Base-by-base conservation (phyloP, 768 basidiomycete genomes). In the Filobasidium floriforme region DNA sequence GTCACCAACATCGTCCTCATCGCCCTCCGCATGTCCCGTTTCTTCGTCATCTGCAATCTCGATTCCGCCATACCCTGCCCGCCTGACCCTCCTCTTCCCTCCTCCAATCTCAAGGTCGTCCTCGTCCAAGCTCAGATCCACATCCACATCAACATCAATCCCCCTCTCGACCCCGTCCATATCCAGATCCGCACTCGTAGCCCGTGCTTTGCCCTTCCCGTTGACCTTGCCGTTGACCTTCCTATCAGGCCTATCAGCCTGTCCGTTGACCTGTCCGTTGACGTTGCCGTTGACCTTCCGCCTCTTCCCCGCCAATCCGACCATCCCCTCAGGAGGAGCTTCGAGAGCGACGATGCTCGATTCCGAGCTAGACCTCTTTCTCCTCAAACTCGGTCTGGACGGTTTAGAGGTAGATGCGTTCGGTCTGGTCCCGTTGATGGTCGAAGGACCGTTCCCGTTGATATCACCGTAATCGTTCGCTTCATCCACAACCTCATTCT, bases 201-300 rank as follows among this genome's bases (percentile, higher is more conserved):
- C 44, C 43, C 44, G 24, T 46, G 18, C 64, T 51, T 59, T 60
- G 41, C 29, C 55, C 55, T 41, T 46, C 24, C 57, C 43, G 22
- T 41, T 2, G 9, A 4, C 32, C 4, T 37, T 37, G 32, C 32
- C 32, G 40, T 40, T 43, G 22, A 64, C 11, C 24, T 55, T 52
- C 24, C 41, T n/a, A n/a, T n/a, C n/a, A n/a, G n/a, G n/a, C n/a
- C n/a, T n/a, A n/a, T n/a, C n/a, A n/a, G n/a, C n/a, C n/a, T n/a
- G n/a, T n/a, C n/a, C n/a, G n/a, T n/a, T n/a, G n/a, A n/a, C n/a
- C n/a, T n/a, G n/a, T n/a, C n/a, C n/a, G n/a, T n/a, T n/a, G n/a
- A 3, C 32, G 32, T 37, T 37, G 32, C 32, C 32, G 40, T 40
- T 43, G 22, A 64, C 11, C 24, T 55, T 52, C 24, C 41, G 19